Evolutionary conservation across 768 basidiomycete species (phyloP).

Genomic region (Phylloporus sp.): DNA sequence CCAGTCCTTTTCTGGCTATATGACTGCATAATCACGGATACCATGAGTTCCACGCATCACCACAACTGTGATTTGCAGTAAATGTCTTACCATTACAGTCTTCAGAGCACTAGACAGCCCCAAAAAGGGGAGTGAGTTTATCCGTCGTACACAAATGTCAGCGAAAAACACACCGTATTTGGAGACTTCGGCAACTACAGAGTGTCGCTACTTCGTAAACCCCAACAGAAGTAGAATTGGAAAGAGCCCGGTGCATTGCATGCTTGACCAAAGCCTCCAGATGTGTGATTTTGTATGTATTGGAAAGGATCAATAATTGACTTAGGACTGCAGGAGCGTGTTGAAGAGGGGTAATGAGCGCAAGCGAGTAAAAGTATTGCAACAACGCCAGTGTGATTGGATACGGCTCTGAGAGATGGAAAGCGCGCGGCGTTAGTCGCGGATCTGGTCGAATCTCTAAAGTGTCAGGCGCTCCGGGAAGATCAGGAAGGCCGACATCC

Average conservation of each 20-base stretch:
- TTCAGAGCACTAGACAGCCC: slow-evolving; percentile 60
- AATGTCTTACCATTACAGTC: slow-evolving; percentile 69
- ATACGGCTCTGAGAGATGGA: slow-evolving; percentile 85
- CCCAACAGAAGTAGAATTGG: slow-evolving; percentile 80
- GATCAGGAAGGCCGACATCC: slow-evolving; percentile 60
- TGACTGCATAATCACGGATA: slow-evolving; percentile 42
- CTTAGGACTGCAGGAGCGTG: slow-evolving; percentile 87
- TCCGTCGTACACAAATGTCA: slow-evolving; percentile 10
- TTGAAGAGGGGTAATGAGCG: slow-evolving; percentile 86
- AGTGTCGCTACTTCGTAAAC: slow-evolving; percentile 95
- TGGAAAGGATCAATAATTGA: slow-evolving; percentile 78
- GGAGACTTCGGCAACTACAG: slow-evolving; percentile 82
- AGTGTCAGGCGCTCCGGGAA: slow-evolving; percentile 47
- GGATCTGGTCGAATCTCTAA: slow-evolving; percentile 66
- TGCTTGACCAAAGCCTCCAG: slow-evolving; percentile 83
- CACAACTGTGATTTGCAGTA: neutral
- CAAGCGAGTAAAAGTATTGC: slow-evolving; percentile 90
- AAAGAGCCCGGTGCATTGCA: slow-evolving; percentile 86
- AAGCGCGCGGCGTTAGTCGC: slow-evolving; percentile 70
- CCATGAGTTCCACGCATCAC: slow-evolving; percentile 13
- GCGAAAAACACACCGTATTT: slow-evolving; percentile 64
- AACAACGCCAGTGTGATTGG: slow-evolving; percentile 84
- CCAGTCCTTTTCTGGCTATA: slow-evolving; percentile 70
- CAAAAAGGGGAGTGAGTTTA: slow-evolving; percentile 8
- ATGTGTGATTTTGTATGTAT: slow-evolving; percentile 75